These are phyloP conservation scores for Colletotrichum tropicale DNA, from an alignment of 2,329 filamentous ascomycete genomes.

Conservation along the genomic window DNA sequence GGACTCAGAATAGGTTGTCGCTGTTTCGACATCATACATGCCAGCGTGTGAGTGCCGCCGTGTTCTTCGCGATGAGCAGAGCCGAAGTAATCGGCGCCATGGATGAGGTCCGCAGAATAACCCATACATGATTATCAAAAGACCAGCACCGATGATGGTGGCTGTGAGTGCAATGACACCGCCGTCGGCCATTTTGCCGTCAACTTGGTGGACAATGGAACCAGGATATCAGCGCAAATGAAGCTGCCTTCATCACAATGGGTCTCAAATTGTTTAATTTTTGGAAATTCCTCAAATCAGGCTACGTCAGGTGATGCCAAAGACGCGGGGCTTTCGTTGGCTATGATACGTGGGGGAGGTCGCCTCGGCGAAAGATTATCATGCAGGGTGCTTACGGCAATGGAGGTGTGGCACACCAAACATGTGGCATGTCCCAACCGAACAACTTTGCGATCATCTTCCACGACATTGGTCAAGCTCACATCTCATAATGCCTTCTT, in stretches of 20 bases:
- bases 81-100: neutral
- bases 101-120: neutral
- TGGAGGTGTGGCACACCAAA: neutral
- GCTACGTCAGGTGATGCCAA: neutral
- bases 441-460: neutral
- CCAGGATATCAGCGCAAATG: neutral
- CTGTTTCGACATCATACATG: neutral
- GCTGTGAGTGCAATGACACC: neutral
- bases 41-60: neutral
- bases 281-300: neutral
- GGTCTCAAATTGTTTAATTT: neutral
- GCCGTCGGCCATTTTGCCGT: neutral
- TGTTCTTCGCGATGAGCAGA: neutral
- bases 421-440: neutral
- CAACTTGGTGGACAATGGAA: neutral
- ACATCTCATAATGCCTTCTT: neutral
- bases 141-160: neutral
- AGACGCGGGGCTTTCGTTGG: neutral
- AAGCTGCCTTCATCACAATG: neutral
- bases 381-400: neutral
- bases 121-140: neutral
- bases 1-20: neutral
- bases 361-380: neutral
- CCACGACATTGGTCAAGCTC: neutral
- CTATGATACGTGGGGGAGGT: neutral